Conservation (phyloP, 75 land plant genomes). For the Picea sitchensis region DNA sequence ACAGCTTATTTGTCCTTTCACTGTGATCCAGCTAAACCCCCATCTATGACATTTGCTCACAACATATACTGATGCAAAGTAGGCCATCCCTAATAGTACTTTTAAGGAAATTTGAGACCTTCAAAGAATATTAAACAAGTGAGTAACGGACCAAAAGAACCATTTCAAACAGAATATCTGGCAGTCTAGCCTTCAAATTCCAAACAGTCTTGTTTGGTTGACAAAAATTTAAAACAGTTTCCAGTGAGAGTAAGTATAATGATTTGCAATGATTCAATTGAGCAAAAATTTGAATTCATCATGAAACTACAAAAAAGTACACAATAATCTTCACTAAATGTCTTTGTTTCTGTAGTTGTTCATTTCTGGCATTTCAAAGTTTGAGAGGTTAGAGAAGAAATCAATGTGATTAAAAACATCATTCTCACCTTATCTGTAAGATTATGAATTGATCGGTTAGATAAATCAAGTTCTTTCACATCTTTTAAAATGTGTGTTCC, state of each 20-base stretch:
- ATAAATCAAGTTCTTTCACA: slow-evolving; percentile 71
- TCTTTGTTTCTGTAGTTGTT: too few species aligned
- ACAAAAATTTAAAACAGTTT: background rate
- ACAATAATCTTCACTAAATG: too few species aligned
- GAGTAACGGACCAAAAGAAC: background rate
- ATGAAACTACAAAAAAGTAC: too few species aligned
- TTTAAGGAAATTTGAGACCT: background rate
- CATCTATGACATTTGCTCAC: background rate
- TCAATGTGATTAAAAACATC: background rate
- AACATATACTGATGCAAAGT: background rate
- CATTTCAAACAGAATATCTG: background rate
- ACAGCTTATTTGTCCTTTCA: background rate
- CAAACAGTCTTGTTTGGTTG: background rate
- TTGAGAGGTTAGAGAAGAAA: background rate
- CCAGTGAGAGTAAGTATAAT: too few species aligned
- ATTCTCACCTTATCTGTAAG: slow-evolving; percentile 55
- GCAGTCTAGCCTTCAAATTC: background rate
- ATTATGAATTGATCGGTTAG: slow-evolving; percentile 61
- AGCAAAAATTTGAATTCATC: too few species aligned
- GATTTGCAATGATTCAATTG: too few species aligned
- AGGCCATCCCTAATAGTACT: background rate
- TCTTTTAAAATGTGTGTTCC: slow-evolving; percentile 26
- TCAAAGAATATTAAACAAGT: background rate
- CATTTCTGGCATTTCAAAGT: too few species aligned
- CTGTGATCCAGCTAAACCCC: background rate